Evolutionary conservation across 2,329 filamentous ascomycete genomes (phyloP), one percentile per base, ranked within the genome.

Genomic region (Curvularia verruculosa): DNA sequence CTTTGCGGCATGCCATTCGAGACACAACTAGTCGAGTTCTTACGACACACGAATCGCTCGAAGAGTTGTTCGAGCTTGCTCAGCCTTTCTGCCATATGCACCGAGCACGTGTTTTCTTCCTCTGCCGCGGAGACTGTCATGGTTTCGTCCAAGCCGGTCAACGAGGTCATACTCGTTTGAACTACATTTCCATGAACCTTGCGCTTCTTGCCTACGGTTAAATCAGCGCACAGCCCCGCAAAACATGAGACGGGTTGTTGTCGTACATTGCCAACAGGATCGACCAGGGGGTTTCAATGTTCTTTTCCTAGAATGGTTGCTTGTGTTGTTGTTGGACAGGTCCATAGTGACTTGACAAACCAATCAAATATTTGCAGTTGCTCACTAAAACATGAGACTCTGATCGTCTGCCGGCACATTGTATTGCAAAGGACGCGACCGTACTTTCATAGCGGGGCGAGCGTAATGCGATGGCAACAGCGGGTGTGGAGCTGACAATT

Each of bases 261-360:
- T 62, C 72, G 73, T 61, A 76, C 73, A 76, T 66, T 75, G 70
- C 70, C 72, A 73, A 53, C 70, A 75, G 37, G 68, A 64, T 48
- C 72, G 63, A 54, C 64, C 70, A 31, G 72, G 52, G 36, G 67
- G 61, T 56, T 65, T 72, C n/a, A 58, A 59, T 18, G 65, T 58
- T 29, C 73, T 58, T 58, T 75, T 75, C 58, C 59, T 60, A 9
- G 40, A 52, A 19, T 59, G 59, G 47, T 64, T 53, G 45, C 57
- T 67, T 9, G 63, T 34, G 24, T 49, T 56, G 51, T 48, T 56
- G 51, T 59, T 65, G 46, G 59, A 52, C 15, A 58, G 58, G 34
- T 69, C 70, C 68, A 70, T 70, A 2, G 39, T 60, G 48, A 36
- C 39, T 47, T 37, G 46, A 44, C 37, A 48, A 12, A 39, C 28